Evolutionary conservation across 1,284 basidiomycete species (phyloP).

Genomic region (Trichosporon asahii): DNA sequence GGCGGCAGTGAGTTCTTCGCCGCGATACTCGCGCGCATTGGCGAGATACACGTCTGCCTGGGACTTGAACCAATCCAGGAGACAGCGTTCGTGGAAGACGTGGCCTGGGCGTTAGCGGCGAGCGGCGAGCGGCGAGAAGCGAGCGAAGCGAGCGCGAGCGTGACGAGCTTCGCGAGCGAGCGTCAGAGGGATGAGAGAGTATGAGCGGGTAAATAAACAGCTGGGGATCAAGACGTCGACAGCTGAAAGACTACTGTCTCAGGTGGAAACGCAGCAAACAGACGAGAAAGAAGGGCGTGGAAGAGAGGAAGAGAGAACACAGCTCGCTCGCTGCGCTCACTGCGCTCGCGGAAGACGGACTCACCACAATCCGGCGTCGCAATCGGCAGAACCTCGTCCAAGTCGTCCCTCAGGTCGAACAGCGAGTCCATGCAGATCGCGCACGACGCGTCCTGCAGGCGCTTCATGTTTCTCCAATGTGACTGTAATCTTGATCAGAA

Average conservation of each 20-base stretch:
- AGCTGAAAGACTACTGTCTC: neutral
- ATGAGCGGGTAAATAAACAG: too few species aligned
- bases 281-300: neutral
- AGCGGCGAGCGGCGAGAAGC: neutral
- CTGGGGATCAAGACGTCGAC: too few species aligned
- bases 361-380: constrained; percentile 44
- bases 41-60: constrained; percentile 31
- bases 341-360: constrained; percentile 12
- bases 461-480: neutral
- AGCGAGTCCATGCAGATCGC: constrained; percentile 45
- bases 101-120: constrained; percentile 34
- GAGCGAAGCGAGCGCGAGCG: too few species aligned
- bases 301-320: neutral
- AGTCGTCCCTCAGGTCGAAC: constrained; percentile 39
- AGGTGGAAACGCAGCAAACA: too few species aligned
- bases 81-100: constrained; percentile 44
- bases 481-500: too few species aligned
- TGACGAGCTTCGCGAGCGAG: too few species aligned
- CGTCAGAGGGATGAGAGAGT: too few species aligned
- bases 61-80: constrained; percentile 37
- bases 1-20: constrained; percentile 20
- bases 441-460: constrained; percentile 33
- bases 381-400: constrained; percentile 38
- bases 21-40: constrained; percentile 24
- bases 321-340: neutral